Conservation (phyloP, 1,284 basidiomycete species). For the Golubevia sp. region DNA sequence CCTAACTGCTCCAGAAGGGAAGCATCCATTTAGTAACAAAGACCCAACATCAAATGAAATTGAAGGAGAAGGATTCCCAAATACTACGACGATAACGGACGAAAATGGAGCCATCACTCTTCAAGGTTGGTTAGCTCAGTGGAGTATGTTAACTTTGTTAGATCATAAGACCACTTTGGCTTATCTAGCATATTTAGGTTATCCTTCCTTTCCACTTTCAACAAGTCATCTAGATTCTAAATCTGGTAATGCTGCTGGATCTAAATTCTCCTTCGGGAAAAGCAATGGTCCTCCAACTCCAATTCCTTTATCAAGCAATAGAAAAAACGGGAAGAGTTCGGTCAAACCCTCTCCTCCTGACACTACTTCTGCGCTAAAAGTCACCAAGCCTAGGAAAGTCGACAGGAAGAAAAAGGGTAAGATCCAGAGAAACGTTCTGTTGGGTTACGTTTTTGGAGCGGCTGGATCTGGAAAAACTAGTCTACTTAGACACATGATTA, state of each 20-base stretch:
- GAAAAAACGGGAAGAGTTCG: no score
- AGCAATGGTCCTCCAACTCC: background rate
- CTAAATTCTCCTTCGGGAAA: background rate
- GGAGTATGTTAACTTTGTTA: constrained; percentile 60
- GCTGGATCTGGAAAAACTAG: constrained; percentile 56
- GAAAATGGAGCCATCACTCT: constrained; percentile 54
- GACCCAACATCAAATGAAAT: constrained; percentile 12
- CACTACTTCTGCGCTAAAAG: constrained; percentile 70
- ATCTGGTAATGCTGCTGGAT: background rate
- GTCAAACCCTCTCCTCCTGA: constrained; percentile 6
- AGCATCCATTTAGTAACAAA: constrained; percentile 28
- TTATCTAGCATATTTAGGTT: constrained; percentile 57
- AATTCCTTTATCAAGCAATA: no score
- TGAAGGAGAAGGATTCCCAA: constrained; percentile 40
- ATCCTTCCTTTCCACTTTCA: constrained; percentile 40
- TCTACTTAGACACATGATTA: constrained; percentile 48
- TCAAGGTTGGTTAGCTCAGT: constrained; percentile 61
- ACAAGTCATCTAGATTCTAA: constrained; percentile 1
- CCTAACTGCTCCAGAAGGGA: constrained; percentile 78
- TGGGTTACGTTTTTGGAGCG: constrained; percentile 55
- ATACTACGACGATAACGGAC: constrained; percentile 51
- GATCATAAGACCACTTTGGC: constrained; percentile 54
- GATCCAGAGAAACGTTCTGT: constrained; percentile 47
- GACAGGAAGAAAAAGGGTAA: constrained; percentile 77
- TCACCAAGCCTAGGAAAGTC: constrained; percentile 75